Conservation (phyloP, 306 rosid genomes). For the Medicago arabica region DNA sequence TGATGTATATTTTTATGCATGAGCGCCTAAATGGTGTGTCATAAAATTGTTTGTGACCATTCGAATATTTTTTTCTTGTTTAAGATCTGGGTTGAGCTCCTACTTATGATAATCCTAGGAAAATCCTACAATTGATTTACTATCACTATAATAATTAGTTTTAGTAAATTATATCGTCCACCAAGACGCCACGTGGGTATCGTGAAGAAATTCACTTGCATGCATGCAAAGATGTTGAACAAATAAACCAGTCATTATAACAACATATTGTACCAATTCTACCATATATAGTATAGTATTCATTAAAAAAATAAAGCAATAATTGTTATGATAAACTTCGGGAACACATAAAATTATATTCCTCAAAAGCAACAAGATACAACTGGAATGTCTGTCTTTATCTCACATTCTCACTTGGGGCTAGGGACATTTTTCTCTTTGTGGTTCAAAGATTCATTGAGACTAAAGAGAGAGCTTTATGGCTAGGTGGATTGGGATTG, state of each 20-base stretch:
- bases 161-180: constrained; percentile 34
- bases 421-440: constrained; percentile 46
- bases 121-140: constrained; percentile 35
- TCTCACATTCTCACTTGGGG: constrained; percentile 50
- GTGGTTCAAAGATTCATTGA: constrained; percentile 38
- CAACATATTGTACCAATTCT: constrained; percentile 5
- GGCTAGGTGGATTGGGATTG: constrained; percentile 58
- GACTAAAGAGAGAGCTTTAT: constrained; percentile 41
- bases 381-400: constrained; percentile 96
- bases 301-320: constrained; percentile 34
- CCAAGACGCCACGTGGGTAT: constrained; percentile 78
- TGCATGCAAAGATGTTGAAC: constrained; percentile 59
- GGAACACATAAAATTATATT: constrained; percentile 59
- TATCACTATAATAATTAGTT: background rate
- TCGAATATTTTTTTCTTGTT: too few species aligned
- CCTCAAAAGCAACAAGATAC: constrained; percentile 98
- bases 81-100: too few species aligned
- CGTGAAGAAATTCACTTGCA: constrained; percentile 65
- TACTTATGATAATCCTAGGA: constrained; percentile 36
- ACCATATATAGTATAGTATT: constrained; percentile 15
- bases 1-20: too few species aligned
- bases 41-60: too few species aligned
- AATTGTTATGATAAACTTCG: constrained; percentile 61
- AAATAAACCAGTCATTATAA: background rate
- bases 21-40: too few species aligned